Percentiles rank a stretch among this genome's conserved stretches.
Evolutionary conservation across 1,284 basidiomycete species (phyloP).

Genomic region (Peniophora sp.): DNA sequence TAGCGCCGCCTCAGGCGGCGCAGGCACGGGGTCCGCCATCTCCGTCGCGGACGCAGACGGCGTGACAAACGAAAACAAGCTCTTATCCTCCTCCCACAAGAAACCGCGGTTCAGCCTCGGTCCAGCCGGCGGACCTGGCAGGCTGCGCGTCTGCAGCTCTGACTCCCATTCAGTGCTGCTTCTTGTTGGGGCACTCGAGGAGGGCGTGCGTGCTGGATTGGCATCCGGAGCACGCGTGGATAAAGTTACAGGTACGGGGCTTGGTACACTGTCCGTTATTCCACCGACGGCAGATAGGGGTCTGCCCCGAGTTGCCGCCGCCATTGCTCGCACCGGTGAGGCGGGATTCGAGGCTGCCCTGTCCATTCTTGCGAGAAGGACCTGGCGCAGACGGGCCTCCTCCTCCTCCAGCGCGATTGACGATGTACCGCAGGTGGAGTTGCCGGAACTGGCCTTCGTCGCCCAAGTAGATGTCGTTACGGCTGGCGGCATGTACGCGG

Average conservation of each 20-base stretch:
- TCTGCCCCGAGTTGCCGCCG: background rate
- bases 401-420: background rate
- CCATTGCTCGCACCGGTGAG: too few relatives aligned
- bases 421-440: background rate
- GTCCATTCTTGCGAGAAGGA: too few relatives aligned
- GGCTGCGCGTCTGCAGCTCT: background rate
- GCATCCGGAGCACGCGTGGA: background rate
- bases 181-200: background rate
- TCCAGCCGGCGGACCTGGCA: background rate
- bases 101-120: background rate
- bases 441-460: background rate
- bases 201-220: background rate
- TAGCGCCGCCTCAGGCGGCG: constrained; percentile 3
- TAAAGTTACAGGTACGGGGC: background rate
- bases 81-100: background rate
- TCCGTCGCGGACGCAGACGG: background rate
- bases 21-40: constrained; percentile 5
- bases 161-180: background rate
- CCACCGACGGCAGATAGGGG: background rate
- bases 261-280: background rate
- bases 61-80: background rate
- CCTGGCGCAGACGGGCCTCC: background rate
- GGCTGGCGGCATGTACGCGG: background rate
- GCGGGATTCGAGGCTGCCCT: too few relatives aligned
- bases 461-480: background rate